Evolutionary conservation across 2,329 filamentous ascomycete genomes (phyloP).

Genomic region (Fusarium redolens): DNA sequence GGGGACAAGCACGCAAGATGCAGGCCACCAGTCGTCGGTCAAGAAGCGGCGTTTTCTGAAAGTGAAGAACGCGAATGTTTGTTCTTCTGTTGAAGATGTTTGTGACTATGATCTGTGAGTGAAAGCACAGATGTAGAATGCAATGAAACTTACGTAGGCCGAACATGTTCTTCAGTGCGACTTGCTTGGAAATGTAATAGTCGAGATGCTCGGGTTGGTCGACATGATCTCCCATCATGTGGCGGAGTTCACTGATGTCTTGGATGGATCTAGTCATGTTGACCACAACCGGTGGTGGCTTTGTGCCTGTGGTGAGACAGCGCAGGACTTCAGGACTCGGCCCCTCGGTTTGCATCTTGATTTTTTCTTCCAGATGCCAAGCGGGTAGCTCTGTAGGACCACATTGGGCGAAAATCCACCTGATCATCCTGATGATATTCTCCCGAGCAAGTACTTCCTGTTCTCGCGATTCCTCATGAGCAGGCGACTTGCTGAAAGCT

Average conservation of each 20-base stretch:
- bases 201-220: background rate
- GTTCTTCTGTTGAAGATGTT: slow-evolving; percentile 33
- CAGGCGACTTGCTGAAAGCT: background rate
- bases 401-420: background rate
- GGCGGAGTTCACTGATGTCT: background rate
- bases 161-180: slow-evolving; percentile 13
- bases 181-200: slow-evolving; percentile 25
- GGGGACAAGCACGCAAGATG: slow-evolving; percentile 49
- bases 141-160: slow-evolving; percentile 38
- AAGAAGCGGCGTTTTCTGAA: slow-evolving; percentile 47
- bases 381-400: background rate
- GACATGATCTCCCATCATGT: background rate
- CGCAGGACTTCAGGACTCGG: background rate
- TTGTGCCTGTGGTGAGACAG: background rate
- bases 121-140: background rate
- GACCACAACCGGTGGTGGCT: slow-evolving; percentile 4
- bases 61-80: slow-evolving; percentile 43
- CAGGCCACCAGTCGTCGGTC: slow-evolving; percentile 51
- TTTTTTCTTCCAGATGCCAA: background rate
- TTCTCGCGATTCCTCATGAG: background rate
- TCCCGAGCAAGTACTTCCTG: background rate
- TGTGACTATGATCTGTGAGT: slow-evolving; percentile 41
- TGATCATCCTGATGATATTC: background rate
- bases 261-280: slow-evolving; percentile 19
- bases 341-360: background rate